phyloP scores from a whole-genome alignment of 75 land plant genomes.

The Sequoia sempervirens region DNA sequence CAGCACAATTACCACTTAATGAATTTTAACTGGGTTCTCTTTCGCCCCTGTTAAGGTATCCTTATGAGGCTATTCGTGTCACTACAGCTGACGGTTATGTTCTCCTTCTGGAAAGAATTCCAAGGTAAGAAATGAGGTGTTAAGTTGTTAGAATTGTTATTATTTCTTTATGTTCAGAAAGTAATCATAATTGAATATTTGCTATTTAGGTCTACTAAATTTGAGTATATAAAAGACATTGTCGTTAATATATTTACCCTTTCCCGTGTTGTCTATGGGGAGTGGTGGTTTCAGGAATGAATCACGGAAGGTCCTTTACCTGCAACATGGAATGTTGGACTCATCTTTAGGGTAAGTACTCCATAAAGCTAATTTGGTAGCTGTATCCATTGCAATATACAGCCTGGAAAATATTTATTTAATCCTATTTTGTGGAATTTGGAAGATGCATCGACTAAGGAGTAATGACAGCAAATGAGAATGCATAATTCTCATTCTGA shows the following conservation, averaged over 20 bases:
- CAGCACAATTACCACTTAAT: neutral
- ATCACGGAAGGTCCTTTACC: slow-evolving; percentile 77
- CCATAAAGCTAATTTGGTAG: neutral
- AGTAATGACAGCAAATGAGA: neutral
- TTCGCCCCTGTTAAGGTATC: slow-evolving; percentile 55
- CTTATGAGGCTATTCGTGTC: slow-evolving; percentile 93
- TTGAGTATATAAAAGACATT: neutral
- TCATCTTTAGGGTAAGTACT: slow-evolving; percentile 92
- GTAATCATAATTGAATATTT: neutral
- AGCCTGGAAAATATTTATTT: neutral
- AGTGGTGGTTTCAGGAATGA: slow-evolving; percentile 53
- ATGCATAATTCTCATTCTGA: neutral
- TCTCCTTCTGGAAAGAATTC: slow-evolving; percentile 91
- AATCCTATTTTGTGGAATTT: neutral
- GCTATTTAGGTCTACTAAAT: neutral
- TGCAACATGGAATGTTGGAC: slow-evolving; percentile 96
- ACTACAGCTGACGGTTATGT: slow-evolving; percentile 91
- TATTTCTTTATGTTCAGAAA: neutral
- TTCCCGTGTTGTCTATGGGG: neutral
- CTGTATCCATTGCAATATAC: neutral
- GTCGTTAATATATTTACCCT: neutral
- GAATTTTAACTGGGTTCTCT: neutral
- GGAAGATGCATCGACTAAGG: neutral
- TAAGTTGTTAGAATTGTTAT: neutral
- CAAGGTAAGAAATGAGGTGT: slow-evolving; percentile 50